Percentiles rank a stretch among this genome's conserved stretches.
Evolutionary conservation across 257 asterid genomes (phyloP).

Genomic region (Lithospermum erythrorhizon): DNA sequence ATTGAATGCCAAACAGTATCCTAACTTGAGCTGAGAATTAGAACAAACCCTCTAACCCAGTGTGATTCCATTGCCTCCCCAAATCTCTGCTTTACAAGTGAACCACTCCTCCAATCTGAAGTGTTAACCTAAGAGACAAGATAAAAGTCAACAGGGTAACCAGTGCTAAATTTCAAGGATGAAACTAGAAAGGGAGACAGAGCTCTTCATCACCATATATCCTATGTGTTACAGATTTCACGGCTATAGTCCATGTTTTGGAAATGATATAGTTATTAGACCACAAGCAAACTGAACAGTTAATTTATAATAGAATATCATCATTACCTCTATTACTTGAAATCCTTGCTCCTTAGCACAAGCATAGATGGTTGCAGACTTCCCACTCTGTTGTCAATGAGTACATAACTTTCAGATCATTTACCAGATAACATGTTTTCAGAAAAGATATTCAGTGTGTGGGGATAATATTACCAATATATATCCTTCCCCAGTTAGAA

Average conservation of each 20-base stretch:
- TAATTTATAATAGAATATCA: background rate
- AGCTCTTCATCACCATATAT: background rate
- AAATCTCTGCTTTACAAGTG: slow-evolving; percentile 79
- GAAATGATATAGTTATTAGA: background rate
- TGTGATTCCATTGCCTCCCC: slow-evolving; percentile 99
- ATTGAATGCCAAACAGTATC: slow-evolving; percentile 2
- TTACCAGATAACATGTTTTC: background rate
- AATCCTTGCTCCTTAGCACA: slow-evolving; percentile 96
- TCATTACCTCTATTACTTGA: slow-evolving; percentile 84
- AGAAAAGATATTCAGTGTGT: slow-evolving; percentile 1
- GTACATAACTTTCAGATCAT: slow-evolving; percentile 7
- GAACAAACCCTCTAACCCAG: slow-evolving; percentile 70
- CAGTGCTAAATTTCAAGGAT: background rate
- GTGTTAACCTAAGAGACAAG: slow-evolving; percentile 59
- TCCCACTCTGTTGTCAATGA: slow-evolving; percentile 64
- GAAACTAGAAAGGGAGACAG: background rate
- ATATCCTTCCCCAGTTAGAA: background rate
- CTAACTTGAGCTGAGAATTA: slow-evolving; percentile 11
- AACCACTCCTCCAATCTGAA: slow-evolving; percentile 97
- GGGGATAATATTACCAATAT: background rate
- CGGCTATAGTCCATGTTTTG: background rate
- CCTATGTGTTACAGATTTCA: too few relatives aligned
- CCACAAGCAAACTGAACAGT: background rate
- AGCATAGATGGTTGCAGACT: slow-evolving; percentile 95
- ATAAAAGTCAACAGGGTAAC: slow-evolving; percentile 1